Percentiles rank a stretch among this genome's conserved stretches.
phyloP scores from a whole-genome alignment of 192 early-diverging fungal genomes.

The Martensiomyces pterosporus region DNA sequence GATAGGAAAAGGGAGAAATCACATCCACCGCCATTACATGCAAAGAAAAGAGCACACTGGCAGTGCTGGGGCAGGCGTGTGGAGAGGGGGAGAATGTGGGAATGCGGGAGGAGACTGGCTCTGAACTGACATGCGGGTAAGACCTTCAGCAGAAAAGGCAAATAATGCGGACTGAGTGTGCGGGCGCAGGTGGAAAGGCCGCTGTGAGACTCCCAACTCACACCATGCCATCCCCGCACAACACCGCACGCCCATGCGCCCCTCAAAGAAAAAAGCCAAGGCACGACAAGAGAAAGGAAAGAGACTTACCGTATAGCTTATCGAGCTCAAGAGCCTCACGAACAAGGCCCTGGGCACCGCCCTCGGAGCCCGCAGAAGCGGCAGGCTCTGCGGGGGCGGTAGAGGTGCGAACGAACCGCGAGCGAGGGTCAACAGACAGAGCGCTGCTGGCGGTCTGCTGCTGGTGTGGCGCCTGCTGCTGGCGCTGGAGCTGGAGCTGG shows the following conservation, averaged over 20 bases:
- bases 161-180: not conserved
- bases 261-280: not conserved
- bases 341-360: slow-evolving; percentile 31
- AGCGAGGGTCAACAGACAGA: slow-evolving; percentile 11
- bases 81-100: no score
- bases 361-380: slow-evolving; percentile 5
- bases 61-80: no score
- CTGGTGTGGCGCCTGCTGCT: not conserved
- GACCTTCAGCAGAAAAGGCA: not conserved
- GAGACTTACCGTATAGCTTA: slow-evolving; percentile 50
- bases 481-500: slow-evolving; percentile 24
- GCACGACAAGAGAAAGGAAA: not conserved
- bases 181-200: no score
- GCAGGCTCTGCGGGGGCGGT: slow-evolving; percentile 29
- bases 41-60: no score
- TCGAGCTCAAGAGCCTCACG: slow-evolving; percentile 48
- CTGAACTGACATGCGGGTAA: no score
- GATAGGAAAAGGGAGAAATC: not conserved
- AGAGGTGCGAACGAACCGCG: slow-evolving; percentile 28
- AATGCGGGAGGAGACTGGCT: no score
- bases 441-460: slow-evolving; percentile 1
- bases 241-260: no score
- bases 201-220: no score
- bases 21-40: no score
- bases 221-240: no score